A percentile compares a stretch with the other conserved stretches of the same genome.
These are phyloP conservation scores for Sanghuangporus weigelae DNA, from an alignment of 1,284 basidiomycete species.

Conservation along the genomic window DNA sequence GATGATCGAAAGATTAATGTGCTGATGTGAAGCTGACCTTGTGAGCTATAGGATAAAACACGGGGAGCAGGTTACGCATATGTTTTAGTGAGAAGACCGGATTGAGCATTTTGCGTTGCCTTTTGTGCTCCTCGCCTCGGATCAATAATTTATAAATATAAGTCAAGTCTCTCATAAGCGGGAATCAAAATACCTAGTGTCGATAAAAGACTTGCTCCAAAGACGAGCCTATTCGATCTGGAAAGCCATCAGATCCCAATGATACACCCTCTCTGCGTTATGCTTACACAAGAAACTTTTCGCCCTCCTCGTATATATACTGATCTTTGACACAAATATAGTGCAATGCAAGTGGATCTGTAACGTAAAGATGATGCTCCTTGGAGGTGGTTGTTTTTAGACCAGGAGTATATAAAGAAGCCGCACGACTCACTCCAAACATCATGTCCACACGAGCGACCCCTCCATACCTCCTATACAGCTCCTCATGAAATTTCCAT, in stretches of 20 bases:
- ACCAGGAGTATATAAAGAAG: neutral
- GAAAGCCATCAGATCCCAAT: neutral
- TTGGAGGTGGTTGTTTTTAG: neutral
- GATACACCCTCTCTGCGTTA: neutral
- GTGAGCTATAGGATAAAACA: conserved; percentile 26
- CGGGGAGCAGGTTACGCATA: conserved; percentile 25
- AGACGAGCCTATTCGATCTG: conserved; percentile 18
- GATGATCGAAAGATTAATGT: conserved; percentile 24
- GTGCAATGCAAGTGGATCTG: conserved; percentile 24
- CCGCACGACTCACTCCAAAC: conserved; percentile 38
- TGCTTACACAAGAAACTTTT: conserved; percentile 21
- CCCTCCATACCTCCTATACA: conserved; percentile 42
- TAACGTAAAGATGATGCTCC: conserved; percentile 17
- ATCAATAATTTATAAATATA: conserved; percentile 5
- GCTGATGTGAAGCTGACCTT: conserved; percentile 26
- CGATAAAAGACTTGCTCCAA: conserved; percentile 22
- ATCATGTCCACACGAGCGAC: conserved; percentile 45
- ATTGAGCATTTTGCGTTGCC: conserved; percentile 27
- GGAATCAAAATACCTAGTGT: conserved; percentile 20
- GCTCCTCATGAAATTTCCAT: conserved; percentile 39
- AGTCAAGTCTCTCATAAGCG: neutral
- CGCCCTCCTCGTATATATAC: conserved; percentile 25
- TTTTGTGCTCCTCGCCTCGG: conserved; percentile 24
- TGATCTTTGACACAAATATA: conserved; percentile 30
- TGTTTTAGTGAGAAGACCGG: conserved; percentile 28